Base-by-base conservation (phyloP, 805 yeast genomes). In the Metschnikowia lochheadii region DNA sequence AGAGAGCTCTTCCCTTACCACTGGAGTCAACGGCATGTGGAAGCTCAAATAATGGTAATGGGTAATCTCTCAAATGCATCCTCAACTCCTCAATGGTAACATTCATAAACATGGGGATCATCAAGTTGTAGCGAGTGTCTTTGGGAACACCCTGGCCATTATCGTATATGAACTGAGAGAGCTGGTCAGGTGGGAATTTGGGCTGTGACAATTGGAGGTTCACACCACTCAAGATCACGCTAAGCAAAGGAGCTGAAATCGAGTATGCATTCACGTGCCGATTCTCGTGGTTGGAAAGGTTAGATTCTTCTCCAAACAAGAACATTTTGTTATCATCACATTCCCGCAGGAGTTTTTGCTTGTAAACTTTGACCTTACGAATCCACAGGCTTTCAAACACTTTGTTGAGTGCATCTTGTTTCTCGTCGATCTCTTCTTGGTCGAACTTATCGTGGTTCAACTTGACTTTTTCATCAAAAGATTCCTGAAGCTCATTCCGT, bases 81-180 rank as follows among this genome's bases (percentile, higher is more conserved):
- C 94, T 69, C 11, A 84, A 63, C 59, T 89, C 95, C 3, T 70
- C 68, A 36, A 87, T 70, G 14, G 69, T 73, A 46, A 87, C 69
- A 49, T 83, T 80, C 13, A 86, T 40, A 63, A 71, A 70, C 49
- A 83, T 59, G 0, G 97, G 97, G 2, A 90, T 59, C 62, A 85
- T 63, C 17, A 87, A 72, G 0, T 92, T 82, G 63, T 81, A 91
- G 46, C 73, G 62, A 0, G 89, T 81, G 50, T 85, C 88, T 47
- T 63, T 61, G 0, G 98, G 97, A 11, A 85, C 79, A 0, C 94
- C 95, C 62, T 89, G 90, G 1, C 97, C 98, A 6, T 86, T 72
- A 5, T 81, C 78, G 61, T 84, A 65, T 26, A 91, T 62, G 62
- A 82, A 91, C n/a, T 81, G 66, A 1, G 86, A 78, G 31, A 87